phyloP scores from a whole-genome alignment of 495 filamentous ascomycete species.

The Lepidopterella palustris region DNA sequence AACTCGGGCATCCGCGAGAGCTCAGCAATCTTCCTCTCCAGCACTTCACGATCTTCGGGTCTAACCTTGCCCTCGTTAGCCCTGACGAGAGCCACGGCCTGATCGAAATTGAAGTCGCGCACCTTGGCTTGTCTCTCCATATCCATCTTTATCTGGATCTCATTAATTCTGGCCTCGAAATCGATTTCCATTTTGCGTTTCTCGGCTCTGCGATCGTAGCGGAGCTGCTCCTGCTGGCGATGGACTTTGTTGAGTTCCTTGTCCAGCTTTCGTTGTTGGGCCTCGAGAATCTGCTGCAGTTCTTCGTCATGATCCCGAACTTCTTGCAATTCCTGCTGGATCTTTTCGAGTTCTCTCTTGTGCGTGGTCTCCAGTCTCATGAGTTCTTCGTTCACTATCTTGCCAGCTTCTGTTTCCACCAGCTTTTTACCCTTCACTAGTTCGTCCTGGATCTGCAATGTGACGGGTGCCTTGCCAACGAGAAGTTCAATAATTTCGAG shows the following conservation, averaged over 20 bases:
- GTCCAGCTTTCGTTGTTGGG: not conserved
- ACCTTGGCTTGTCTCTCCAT: not conserved
- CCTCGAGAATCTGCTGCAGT: not conserved
- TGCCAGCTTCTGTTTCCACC: not conserved
- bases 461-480: not conserved
- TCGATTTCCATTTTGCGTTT: not conserved
- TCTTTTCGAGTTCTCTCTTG: not conserved
- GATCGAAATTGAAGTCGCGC: not conserved
- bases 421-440: not conserved
- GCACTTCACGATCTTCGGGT: not conserved
- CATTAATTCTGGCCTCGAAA: not conserved
- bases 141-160: not conserved
- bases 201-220: not conserved
- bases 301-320: not conserved
- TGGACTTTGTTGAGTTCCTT: not conserved
- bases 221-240: not conserved
- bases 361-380: not conserved
- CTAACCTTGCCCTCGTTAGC: not conserved
- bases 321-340: constrained; percentile 1
- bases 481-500: not conserved
- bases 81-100: not conserved
- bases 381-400: not conserved
- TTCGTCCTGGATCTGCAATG: not conserved
- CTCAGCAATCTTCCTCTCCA: not conserved
- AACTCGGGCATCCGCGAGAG: not conserved